Base-by-base conservation (phyloP, 495 filamentous ascomycete genomes). In the Penicillium waksmanii region DNA sequence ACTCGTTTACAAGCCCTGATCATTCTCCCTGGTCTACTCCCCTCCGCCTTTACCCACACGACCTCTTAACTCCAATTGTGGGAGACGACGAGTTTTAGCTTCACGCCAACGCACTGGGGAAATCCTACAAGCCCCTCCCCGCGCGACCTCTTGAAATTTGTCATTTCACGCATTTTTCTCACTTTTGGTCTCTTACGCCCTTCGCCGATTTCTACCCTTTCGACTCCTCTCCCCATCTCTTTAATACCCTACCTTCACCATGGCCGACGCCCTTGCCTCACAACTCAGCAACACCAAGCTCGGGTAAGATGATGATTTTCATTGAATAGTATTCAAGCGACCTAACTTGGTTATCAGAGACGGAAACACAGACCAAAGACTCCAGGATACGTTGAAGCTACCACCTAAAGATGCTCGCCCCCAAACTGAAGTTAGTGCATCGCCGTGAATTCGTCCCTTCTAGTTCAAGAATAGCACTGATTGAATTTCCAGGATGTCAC, bases 381-480 rank as follows among this genome's bases (percentile, higher is more conserved):
- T 91, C 89, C 96, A 91, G 73, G 84, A 87, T 54, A 84, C 82
- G 54, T 77, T 97, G 56, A 91, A 93, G 61, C 71, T 89, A 47
- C 91, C 92, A 17, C 80, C 84, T 40, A 96, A 90, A 76, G 95
- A 98, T 76, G 82, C 84, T 42, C 87, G 95, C 71, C 89, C 89
- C 61, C 96, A 98, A 73, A 98, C 95, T 33, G 96, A 98, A 85
- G 93, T 96, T 74, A 46, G 80, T 77, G 60, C 9, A n/a, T 51
- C 6, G 1, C 21, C 19, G 23, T 10, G 19, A 23, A 11, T 15
- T 48, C 4, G 46, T n/a, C 42, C 13, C 51, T 44, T 17, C 25
- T 21, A 4, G 9, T 55, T 31, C 33, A 21, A 23, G 21, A 53
- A 42, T 47, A 18, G 17, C 12, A 49, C 69, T 75, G 27, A 70